Percentiles rank a stretch among this genome's conserved stretches.
These are phyloP conservation scores for Wickerhamomyces xylosicus DNA, from an alignment of 805 yeast species.

Conservation along the genomic window DNA sequence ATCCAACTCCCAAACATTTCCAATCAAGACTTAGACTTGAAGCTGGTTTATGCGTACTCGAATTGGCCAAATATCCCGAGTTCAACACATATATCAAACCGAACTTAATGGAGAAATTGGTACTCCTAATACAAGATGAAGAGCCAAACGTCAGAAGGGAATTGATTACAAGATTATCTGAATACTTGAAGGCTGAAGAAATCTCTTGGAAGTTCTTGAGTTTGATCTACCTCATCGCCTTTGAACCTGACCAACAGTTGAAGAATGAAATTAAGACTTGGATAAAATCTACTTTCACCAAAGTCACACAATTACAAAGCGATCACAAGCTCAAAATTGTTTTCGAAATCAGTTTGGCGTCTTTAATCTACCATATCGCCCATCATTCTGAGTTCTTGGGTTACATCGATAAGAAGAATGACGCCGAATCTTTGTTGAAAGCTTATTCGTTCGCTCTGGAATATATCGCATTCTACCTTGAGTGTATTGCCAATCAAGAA, in stretches of 20 bases:
- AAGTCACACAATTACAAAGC: conserved; percentile 12
- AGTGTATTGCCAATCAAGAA: conserved; percentile 47
- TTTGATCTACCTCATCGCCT: conserved; percentile 61
- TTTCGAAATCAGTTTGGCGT: conserved; percentile 57
- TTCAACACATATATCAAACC: conserved; percentile 45
- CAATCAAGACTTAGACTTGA: conserved; percentile 53
- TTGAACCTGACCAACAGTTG: conserved; percentile 53
- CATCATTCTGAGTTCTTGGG: conserved; percentile 62
- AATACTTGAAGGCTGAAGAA: conserved; percentile 35
- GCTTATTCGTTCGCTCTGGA: conserved; percentile 46
- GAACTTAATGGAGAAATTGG: conserved; percentile 38
- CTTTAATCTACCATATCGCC: conserved; percentile 60
- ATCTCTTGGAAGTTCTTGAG: conserved; percentile 62
- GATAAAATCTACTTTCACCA: conserved; percentile 50
- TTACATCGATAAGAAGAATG: conserved; percentile 22
- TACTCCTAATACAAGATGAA: conserved; percentile 60
- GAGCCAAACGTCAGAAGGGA: conserved; percentile 41
- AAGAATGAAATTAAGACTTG: conserved; percentile 50
- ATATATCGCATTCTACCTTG: conserved; percentile 51
- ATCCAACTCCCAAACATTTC: conserved; percentile 53
- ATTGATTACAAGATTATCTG: conserved; percentile 41
- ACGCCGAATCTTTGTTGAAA: conserved; percentile 21
- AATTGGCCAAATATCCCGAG: conserved; percentile 46
- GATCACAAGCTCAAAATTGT: conserved; percentile 30
- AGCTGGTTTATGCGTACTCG: conserved; percentile 58